phyloP scores from a whole-genome alignment of 352 stramenopile genomes.

The Pelagophyceae sp. region DNA sequence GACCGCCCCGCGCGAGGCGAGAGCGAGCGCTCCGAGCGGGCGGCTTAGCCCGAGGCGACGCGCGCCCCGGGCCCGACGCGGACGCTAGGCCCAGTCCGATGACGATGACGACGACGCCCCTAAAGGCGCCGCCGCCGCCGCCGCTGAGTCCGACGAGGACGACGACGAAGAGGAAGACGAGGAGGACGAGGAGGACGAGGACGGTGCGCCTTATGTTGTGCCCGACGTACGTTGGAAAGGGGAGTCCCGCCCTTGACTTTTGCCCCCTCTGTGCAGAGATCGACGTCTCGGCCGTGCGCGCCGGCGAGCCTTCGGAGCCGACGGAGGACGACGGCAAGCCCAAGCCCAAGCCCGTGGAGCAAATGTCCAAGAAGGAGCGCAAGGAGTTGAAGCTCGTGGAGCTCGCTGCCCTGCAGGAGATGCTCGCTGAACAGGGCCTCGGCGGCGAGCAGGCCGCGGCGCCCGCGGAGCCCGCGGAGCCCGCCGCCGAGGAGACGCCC shows the following conservation, averaged over 20 bases:
- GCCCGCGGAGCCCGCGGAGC: not conserved
- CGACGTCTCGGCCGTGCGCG: not conserved
- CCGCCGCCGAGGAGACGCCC: not conserved
- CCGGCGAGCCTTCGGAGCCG: not conserved
- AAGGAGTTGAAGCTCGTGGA: not conserved
- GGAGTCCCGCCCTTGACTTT: too few relatives aligned
- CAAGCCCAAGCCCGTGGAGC: constrained; percentile 12
- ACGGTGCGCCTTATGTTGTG: not conserved
- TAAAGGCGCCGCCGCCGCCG: not conserved
- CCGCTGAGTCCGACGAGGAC: not conserved
- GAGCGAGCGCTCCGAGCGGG: too few relatives aligned
- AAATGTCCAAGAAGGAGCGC: constrained; percentile 2
- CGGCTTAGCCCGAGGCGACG: too few relatives aligned
- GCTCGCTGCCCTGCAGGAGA: not conserved
- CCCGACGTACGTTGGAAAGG: too few relatives aligned
- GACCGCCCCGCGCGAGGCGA: too few relatives aligned
- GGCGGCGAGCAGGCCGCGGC: not conserved
- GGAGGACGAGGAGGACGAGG: not conserved
- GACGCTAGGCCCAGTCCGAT: not conserved
- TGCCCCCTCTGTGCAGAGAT: too few relatives aligned
- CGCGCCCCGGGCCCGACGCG: too few relatives aligned
- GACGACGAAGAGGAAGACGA: not conserved
- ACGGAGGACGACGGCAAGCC: not conserved
- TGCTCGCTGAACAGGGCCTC: not conserved
- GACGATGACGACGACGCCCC: not conserved